Percentiles rank a stretch among this genome's conserved stretches.
Conservation (phyloP, 2,329 filamentous ascomycete species). For the Neoarthrinium moseri region DNA sequence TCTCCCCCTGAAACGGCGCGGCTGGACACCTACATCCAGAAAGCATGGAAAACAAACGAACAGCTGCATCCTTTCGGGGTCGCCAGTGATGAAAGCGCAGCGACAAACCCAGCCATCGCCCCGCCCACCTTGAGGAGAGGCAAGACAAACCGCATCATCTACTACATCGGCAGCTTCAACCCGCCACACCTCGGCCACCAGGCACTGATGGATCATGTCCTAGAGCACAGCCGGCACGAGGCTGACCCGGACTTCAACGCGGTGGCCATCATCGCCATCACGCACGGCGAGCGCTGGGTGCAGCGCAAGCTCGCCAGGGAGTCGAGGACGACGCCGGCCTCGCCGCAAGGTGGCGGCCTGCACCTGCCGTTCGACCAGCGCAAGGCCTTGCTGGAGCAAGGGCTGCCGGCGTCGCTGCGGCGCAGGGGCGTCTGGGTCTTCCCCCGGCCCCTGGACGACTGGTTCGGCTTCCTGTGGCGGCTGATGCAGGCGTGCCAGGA, state of each 20-base stretch:
- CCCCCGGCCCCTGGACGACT: constrained; percentile 1
- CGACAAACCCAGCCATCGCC: neutral
- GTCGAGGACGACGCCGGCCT: neutral
- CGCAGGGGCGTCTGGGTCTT: constrained; percentile 3
- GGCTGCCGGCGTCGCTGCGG: neutral
- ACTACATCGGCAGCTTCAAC: constrained; percentile 37
- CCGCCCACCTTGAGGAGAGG: constrained; percentile 6
- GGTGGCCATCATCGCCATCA: constrained; percentile 1
- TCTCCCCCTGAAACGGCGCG: neutral
- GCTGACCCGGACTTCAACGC: neutral
- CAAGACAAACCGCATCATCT: constrained; percentile 22
- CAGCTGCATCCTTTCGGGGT: neutral
- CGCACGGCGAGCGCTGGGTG: constrained; percentile 6
- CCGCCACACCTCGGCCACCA: constrained; percentile 34
- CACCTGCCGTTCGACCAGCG: constrained; percentile 3
- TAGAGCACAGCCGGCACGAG: constrained; percentile 13
- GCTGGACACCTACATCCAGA: neutral
- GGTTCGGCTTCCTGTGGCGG: neutral
- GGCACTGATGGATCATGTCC: constrained; percentile 28
- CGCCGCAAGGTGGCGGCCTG: neutral
- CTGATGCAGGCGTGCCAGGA: neutral
- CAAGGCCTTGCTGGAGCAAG: neutral
- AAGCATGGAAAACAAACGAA: neutral
- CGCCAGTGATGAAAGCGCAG: too few species aligned
- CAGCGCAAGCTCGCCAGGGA: neutral